Conservation (phyloP, 2,329 filamentous ascomycete species). For the Ascochyta pisi region DNA sequence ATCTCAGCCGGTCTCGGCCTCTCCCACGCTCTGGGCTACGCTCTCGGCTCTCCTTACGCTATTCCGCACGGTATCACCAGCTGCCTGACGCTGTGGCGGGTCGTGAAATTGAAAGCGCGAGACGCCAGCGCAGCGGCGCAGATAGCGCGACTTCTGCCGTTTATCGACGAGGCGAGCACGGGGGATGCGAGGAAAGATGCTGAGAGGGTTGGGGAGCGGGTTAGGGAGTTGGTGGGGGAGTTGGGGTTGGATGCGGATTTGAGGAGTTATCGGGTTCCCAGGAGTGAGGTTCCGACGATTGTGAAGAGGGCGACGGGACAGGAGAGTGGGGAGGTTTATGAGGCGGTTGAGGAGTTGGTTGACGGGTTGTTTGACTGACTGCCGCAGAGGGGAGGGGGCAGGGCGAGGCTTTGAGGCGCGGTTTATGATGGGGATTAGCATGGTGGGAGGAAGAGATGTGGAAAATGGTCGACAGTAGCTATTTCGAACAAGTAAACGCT, state of each 20-base stretch:
- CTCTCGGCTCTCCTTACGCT: conserved; percentile 61
- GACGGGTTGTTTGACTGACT: conserved; percentile 48
- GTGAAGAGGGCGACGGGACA: conserved; percentile 53
- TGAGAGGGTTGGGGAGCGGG: conserved; percentile 53
- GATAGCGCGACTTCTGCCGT: conserved; percentile 54
- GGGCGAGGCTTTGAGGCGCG: background rate
- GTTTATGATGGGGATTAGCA: background rate
- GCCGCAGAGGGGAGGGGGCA: background rate
- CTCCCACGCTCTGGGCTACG: conserved; percentile 57
- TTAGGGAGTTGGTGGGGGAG: conserved; percentile 53
- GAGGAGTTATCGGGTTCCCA: conserved; percentile 54
- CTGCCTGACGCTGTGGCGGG: conserved; percentile 62
- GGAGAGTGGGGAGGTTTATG: conserved; percentile 52
- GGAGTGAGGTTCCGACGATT: conserved; percentile 53
- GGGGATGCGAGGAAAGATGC: conserved; percentile 55
- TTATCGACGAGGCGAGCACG: conserved; percentile 49
- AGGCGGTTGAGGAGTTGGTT: conserved; percentile 54
- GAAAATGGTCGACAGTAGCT: too few species aligned
- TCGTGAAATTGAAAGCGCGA: conserved; percentile 60
- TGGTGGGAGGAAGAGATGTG: background rate
- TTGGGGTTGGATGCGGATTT: conserved; percentile 56
- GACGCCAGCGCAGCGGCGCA: conserved; percentile 55
- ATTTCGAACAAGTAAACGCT: background rate
- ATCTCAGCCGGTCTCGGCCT: conserved; percentile 60
- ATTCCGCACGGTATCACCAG: conserved; percentile 65